phyloP scores from a whole-genome alignment of 495 filamentous ascomycete species.

The Tuber umbilicatum region DNA sequence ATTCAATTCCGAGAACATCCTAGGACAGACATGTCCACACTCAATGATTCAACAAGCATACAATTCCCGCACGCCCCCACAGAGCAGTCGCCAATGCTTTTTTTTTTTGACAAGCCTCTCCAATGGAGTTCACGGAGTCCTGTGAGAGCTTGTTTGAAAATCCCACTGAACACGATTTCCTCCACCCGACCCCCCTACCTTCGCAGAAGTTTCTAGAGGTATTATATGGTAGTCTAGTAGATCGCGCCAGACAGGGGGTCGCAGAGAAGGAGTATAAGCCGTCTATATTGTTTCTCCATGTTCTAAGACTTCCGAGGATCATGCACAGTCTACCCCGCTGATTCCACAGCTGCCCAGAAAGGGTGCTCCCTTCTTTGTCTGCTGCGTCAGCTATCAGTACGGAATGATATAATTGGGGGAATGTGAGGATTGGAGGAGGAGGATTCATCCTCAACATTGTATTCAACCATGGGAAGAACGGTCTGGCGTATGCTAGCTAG shows the following conservation, averaged over 20 bases:
- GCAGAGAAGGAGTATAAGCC: neutral
- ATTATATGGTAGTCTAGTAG: too few species aligned
- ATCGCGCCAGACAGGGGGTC: neutral
- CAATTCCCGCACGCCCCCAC: neutral
- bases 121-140: neutral
- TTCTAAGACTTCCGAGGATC: neutral
- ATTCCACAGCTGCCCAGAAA: slow-evolving; percentile 12
- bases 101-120: neutral
- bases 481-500: too few species aligned
- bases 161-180: neutral
- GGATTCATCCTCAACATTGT: slow-evolving; percentile 56
- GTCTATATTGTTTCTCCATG: neutral
- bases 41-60: neutral
- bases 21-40: neutral
- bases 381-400: slow-evolving; percentile 8
- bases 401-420: slow-evolving; percentile 33
- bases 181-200: neutral
- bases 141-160: neutral
- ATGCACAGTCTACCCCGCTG: slow-evolving; percentile 21
- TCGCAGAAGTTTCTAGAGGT: neutral
- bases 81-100: neutral
- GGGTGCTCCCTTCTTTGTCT: slow-evolving; percentile 7
- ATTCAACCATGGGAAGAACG: too few species aligned
- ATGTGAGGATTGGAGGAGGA: slow-evolving; percentile 45
- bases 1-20: neutral